Percentiles rank a stretch among this genome's conserved stretches.
These are phyloP conservation scores for Actinomortierella ambigua DNA, from an alignment of 371 early-diverging fungal species.

Conservation along the genomic window DNA sequence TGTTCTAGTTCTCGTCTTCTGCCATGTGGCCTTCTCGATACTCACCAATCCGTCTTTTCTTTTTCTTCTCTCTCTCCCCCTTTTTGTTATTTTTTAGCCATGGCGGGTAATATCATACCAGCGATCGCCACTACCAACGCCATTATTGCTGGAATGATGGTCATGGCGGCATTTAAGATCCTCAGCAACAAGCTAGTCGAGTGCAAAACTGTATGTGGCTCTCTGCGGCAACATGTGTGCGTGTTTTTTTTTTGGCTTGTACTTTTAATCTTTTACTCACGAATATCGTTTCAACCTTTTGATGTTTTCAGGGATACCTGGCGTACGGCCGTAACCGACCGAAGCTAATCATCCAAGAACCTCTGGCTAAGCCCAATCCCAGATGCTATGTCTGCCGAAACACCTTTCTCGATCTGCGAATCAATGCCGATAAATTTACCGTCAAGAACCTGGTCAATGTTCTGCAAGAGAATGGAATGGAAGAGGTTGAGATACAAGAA, in stretches of 20 bases:
- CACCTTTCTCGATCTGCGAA: conserved; percentile 49
- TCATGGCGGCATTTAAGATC: conserved; percentile 83
- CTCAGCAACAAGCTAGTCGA: conserved; percentile 55
- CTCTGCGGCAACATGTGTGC: conserved; percentile 11
- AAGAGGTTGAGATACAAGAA: conserved; percentile 58
- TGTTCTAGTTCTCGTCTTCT: background rate
- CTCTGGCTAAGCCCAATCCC: conserved; percentile 60
- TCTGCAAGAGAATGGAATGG: conserved; percentile 43
- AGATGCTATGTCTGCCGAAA: conserved; percentile 64
- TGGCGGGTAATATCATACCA: conserved; percentile 99
- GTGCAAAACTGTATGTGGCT: conserved; percentile 58
- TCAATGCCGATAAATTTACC: conserved; percentile 53
- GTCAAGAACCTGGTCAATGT: conserved; percentile 58
- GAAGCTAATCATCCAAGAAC: conserved; percentile 55
- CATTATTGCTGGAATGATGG: conserved; percentile 95
- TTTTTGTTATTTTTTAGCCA: conserved; percentile 63
- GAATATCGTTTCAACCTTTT: conserved; percentile 1
- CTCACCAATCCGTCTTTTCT: background rate
- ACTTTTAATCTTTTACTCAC: background rate
- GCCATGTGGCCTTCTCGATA: background rate
- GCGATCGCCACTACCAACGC: conserved; percentile 99
- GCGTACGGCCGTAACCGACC: conserved; percentile 57
- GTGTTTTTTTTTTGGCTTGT: background rate
- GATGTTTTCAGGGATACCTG: conserved; percentile 55
- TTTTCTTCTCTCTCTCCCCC: background rate